Conservation (phyloP, 495 filamentous ascomycete genomes). For the Pseudevernia furfuracea region DNA sequence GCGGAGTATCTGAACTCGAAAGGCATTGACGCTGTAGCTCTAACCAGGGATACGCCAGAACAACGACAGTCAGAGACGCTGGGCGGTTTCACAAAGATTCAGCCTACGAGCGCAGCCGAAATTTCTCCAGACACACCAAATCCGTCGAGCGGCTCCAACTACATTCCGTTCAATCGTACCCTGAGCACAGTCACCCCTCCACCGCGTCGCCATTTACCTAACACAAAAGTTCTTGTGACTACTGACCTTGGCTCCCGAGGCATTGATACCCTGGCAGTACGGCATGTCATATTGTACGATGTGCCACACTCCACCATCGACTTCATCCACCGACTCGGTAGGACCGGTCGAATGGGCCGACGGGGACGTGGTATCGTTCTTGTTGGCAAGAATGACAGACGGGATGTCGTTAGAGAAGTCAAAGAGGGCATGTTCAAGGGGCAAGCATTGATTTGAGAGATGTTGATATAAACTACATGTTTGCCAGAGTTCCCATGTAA, state of each 20-base stretch:
- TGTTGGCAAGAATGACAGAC: slow-evolving; percentile 80
- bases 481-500: background rate
- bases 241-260: slow-evolving; percentile 89
- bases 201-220: slow-evolving; percentile 41
- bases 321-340: slow-evolving; percentile 89
- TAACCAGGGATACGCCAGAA: slow-evolving; percentile 72
- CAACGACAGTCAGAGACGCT: slow-evolving; percentile 67
- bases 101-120: slow-evolving; percentile 13
- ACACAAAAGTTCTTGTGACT: slow-evolving; percentile 84
- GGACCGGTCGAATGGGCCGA: slow-evolving; percentile 86
- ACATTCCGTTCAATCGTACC: slow-evolving; percentile 9
- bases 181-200: slow-evolving; percentile 8
- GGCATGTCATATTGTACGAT: slow-evolving; percentile 87
- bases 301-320: slow-evolving; percentile 94
- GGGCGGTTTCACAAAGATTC: slow-evolving; percentile 56
- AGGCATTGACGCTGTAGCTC: slow-evolving; percentile 75
- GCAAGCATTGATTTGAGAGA: slow-evolving; percentile 67
- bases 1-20: slow-evolving; percentile 72
- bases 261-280: slow-evolving; percentile 88
- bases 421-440: slow-evolving; percentile 91
- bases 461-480: background rate
- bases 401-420: slow-evolving; percentile 86
- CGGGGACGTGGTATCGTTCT: slow-evolving; percentile 83
- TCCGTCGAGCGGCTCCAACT: slow-evolving; percentile 25
- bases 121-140: slow-evolving; percentile 27